A percentile compares a stretch with the other conserved stretches of the same genome.
Conservation (phyloP, 176 grass and related monocot species). For the Oryza brachyantha region DNA sequence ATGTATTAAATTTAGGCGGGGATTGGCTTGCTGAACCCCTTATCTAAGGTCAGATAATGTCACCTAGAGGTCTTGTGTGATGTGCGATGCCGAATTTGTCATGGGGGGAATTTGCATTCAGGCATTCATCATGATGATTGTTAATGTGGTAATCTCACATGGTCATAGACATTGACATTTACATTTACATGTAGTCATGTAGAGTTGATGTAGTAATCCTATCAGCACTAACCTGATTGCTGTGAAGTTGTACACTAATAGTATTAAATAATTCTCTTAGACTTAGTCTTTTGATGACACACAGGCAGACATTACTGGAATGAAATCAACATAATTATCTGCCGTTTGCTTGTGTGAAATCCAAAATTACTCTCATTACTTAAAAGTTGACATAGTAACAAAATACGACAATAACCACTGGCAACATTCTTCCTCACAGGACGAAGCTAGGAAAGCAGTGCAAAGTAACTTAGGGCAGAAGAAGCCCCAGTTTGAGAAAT, state of each 20-base stretch:
- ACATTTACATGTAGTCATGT: neutral
- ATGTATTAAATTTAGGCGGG: neutral
- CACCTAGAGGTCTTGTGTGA: neutral
- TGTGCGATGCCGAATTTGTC: too few relatives aligned
- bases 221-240: neutral
- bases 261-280: neutral
- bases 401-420: neutral
- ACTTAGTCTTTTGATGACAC: neutral
- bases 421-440: slow-evolving; percentile 25
- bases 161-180: neutral
- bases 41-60: too few relatives aligned
- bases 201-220: neutral
- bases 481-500: slow-evolving; percentile 38
- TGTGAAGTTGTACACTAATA: neutral
- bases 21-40: neutral
- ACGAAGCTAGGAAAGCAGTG: slow-evolving; percentile 47
- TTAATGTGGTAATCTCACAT: neutral
- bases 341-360: neutral
- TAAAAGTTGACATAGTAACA: neutral
- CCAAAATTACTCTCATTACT: neutral
- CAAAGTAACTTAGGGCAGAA: slow-evolving; percentile 49
- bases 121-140: neutral
- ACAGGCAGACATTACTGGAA: neutral
- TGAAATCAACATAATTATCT: neutral
- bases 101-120: neutral